Base-by-base conservation (phyloP, 192 early-diverging fungal species). In the Radiomyces spectabilis region DNA sequence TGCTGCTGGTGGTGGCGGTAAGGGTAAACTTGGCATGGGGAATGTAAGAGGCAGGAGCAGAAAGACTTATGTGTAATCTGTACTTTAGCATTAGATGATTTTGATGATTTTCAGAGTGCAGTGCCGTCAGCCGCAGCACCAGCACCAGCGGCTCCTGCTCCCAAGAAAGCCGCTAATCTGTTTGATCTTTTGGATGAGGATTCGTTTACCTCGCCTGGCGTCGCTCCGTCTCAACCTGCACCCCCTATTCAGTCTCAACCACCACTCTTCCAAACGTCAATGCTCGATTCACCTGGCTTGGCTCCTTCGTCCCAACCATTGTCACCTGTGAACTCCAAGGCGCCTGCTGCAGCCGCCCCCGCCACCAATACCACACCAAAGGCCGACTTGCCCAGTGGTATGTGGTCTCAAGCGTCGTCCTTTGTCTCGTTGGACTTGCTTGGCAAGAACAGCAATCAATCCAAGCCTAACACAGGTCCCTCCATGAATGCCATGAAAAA, bases 401-500 rank as follows among this genome's bases (percentile, higher is more conserved):
- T 85, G 40, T 89, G 86, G 85, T 80, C 79, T 2, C 71, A 78
- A 56, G 80, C 77, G 31, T 84, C 83, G 15, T 71, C 63, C 50
- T 61, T 90, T 41, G 76, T 90, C 12, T 83, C 80, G 1, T 64
- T 90, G 33, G 87, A 88, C 61, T 85, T 85, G 26, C 66, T 90
- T 5, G 82, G 81, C 18, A 74, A 83, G 51, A 52, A 69, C 6
- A 80, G 76, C 35, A 61, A 77, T 10, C 18, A 57, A 1, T 35
- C 12, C 13, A 75, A 76, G 53, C 55, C 65, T 18, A 58, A 68
- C 1, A 41, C 51, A 25, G 74, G 71, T 7, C 80, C 80, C 19
- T 79, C 80, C 18, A 82, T 82, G 80, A 82, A 82, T 30, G 66
- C 80, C 1, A 26, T 66, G 44, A 66, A 66, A 21, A 47, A 68